phyloP scores from a whole-genome alignment of 768 basidiomycete species.

The Amanita thiersii region DNA sequence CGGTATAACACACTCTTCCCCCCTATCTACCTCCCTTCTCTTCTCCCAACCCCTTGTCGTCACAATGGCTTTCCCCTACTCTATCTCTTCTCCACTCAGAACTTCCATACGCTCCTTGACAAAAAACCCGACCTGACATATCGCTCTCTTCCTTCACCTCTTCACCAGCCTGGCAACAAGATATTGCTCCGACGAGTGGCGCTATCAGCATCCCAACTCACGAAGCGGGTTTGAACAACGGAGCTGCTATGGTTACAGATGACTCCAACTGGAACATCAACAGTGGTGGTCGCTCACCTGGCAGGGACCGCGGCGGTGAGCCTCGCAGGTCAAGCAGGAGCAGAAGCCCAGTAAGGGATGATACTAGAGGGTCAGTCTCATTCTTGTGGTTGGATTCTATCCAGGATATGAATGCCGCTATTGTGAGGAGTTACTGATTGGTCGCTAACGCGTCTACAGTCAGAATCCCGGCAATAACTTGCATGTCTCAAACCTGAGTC shows the following conservation, averaged over 20 bases:
- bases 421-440: constrained; percentile 12
- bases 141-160: constrained; percentile 21
- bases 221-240: constrained; percentile 32
- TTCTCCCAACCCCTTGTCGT: constrained; percentile 16
- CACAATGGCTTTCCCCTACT: constrained; percentile 14
- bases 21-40: constrained; percentile 1
- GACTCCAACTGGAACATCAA: constrained; percentile 47
- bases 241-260: constrained; percentile 38
- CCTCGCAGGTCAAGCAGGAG: constrained; percentile 71
- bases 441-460: constrained; percentile 38
- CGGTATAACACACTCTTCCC: neutral
- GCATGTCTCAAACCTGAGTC: constrained; percentile 51
- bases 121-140: constrained; percentile 32
- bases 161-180: constrained; percentile 77
- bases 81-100: constrained; percentile 16
- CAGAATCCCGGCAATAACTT: constrained; percentile 65
- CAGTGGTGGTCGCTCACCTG: constrained; percentile 32
- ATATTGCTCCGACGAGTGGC: constrained; percentile 58
- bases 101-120: constrained; percentile 26
- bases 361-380: constrained; percentile 46
- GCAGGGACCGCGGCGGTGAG: constrained; percentile 38
- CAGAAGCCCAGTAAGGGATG: constrained; percentile 55
- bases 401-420: constrained; percentile 9
- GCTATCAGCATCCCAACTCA: constrained; percentile 68
- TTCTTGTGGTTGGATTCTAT: constrained; percentile 13